A percentile compares a stretch with the other conserved stretches of the same genome.
Conservation (phyloP, 306 rosid species). For the Aeschynomene evenia region DNA sequence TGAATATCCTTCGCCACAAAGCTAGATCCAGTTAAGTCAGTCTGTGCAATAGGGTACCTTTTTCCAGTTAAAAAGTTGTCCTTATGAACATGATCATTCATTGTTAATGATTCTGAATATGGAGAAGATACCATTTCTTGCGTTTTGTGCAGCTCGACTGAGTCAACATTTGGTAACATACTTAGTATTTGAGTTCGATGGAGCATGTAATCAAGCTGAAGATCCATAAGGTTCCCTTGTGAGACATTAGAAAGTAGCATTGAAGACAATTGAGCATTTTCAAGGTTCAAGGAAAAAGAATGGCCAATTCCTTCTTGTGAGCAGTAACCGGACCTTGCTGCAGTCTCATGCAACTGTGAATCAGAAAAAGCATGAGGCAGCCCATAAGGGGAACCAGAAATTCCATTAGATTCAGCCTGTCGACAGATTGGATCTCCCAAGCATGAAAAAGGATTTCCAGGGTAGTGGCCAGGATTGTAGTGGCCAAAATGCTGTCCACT, state of each 20-base stretch:
- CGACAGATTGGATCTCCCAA: constrained; percentile 33
- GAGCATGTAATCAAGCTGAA: constrained; percentile 33
- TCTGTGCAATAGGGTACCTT: constrained; percentile 28
- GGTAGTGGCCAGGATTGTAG: constrained; percentile 27
- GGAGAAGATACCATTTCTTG: constrained; percentile 42
- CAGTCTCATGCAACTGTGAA: constrained; percentile 62
- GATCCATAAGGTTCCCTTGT: constrained; percentile 39
- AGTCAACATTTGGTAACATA: constrained; percentile 37
- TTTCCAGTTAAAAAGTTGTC: constrained; percentile 33
- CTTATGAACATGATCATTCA: constrained; percentile 30
- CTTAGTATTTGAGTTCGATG: constrained; percentile 41
- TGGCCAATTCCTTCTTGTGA: constrained; percentile 52
- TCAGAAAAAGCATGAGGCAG: constrained; percentile 70
- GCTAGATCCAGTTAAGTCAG: constrained; percentile 28
- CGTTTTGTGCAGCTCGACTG: constrained; percentile 39
- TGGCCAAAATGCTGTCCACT: constrained; percentile 35
- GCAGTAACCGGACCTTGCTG: constrained; percentile 49
- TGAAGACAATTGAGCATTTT: constrained; percentile 46
- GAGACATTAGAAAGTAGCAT: constrained; percentile 35
- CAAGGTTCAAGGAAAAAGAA: constrained; percentile 48
- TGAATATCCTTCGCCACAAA: constrained; percentile 30
- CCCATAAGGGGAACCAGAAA: constrained; percentile 36
- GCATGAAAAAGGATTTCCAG: constrained; percentile 41
- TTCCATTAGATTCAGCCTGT: constrained; percentile 39
- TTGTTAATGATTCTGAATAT: constrained; percentile 36